Base-by-base conservation (phyloP, 106 monocot genomes). In the Dendrobium nobile region DNA sequence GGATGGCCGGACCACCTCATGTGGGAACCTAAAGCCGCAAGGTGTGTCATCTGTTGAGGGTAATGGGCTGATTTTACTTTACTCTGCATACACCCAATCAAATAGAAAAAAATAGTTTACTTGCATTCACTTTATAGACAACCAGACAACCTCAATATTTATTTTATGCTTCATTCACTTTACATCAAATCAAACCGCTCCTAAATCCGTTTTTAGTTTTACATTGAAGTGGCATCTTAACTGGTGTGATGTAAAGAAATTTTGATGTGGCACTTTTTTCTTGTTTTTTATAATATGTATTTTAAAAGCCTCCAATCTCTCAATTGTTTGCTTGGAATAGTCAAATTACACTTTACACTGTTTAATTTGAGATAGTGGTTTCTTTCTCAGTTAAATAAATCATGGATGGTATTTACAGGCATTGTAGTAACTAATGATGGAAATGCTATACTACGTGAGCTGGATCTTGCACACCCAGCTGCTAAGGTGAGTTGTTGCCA, bases 351-450 rank as follows among this genome's bases (percentile, higher is more conserved):
- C 33, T 72, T 72, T 40, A 33, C 10, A 27, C 37, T 72, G 4
- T 72, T 33, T 40, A 9, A 40, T 5, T 72, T 72, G 27, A 4
- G 37, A 37, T 26, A 16, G 72, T 61, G 72, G 65, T 28, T 1
- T 33, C 13, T 24, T 77, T 45, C 11, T 44, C 26, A 20, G 2
- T 68, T 47, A 1, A 27, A 47, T 41, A 64, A 80, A 24, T 81
- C 20, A 51, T 64, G 17, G 47, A 9, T 85, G 77, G 19, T 41
- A 6, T 75, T 74, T 45, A 73, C 84, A 93, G 92, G 92, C 24
- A 93, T 93, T 72, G 92, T 93, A 20, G 92, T 93, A 22, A 93
- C 92, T 44, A 93, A 93, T 83, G 92, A 93, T 82, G 92, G 92
- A 77, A 93, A 93, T 90, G 88, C 90, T 77, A 93, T 93, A 76